phyloP scores from a whole-genome alignment of 495 filamentous ascomycete species.

The Lasiosphaeriaceae sp. region DNA sequence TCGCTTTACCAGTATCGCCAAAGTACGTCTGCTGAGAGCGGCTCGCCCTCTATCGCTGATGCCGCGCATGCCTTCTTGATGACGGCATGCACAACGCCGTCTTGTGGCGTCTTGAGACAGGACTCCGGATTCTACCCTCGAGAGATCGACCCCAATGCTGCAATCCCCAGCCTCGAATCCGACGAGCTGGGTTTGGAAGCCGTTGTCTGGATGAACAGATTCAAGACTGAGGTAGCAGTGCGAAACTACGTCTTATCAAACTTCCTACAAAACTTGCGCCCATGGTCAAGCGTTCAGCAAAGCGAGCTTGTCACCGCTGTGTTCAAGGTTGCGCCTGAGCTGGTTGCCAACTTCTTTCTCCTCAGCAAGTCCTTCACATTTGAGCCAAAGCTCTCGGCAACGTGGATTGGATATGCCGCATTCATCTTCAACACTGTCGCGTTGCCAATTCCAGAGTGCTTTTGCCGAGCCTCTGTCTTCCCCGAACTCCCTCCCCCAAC shows the following conservation, averaged over 20 bases:
- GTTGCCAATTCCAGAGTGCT: slow-evolving; percentile 65
- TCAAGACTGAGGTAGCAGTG: slow-evolving; percentile 61
- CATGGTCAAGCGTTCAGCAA: slow-evolving; percentile 76
- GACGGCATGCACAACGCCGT: slow-evolving; percentile 65
- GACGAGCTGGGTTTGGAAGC: slow-evolving; percentile 70
- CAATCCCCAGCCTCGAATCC: slow-evolving; percentile 30
- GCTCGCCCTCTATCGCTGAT: slow-evolving; percentile 45
- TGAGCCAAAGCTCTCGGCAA: slow-evolving; percentile 84
- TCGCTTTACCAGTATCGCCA: slow-evolving; percentile 64
- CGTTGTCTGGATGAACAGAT: slow-evolving; percentile 62
- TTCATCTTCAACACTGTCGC: slow-evolving; percentile 77
- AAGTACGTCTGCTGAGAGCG: slow-evolving; percentile 18
- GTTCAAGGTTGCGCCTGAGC: slow-evolving; percentile 75
- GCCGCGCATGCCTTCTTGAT: slow-evolving; percentile 68
- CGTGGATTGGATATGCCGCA: slow-evolving; percentile 90
- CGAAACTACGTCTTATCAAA: slow-evolving; percentile 70
- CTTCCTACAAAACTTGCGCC: slow-evolving; percentile 74
- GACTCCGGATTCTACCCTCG: slow-evolving; percentile 71
- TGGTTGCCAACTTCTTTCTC: slow-evolving; percentile 80
- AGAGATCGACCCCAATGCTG: slow-evolving; percentile 55
- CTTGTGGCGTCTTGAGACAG: slow-evolving; percentile 63
- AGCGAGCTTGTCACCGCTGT: slow-evolving; percentile 75
- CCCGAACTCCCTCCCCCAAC: slow-evolving; percentile 68
- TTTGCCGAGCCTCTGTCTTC: slow-evolving; percentile 53
- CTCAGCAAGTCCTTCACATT: slow-evolving; percentile 76